Percentiles rank a stretch among this genome's conserved stretches.
These are phyloP conservation scores for Elsinoe necatrix DNA, from an alignment of 2,329 filamentous ascomycete genomes.

Conservation along the genomic window DNA sequence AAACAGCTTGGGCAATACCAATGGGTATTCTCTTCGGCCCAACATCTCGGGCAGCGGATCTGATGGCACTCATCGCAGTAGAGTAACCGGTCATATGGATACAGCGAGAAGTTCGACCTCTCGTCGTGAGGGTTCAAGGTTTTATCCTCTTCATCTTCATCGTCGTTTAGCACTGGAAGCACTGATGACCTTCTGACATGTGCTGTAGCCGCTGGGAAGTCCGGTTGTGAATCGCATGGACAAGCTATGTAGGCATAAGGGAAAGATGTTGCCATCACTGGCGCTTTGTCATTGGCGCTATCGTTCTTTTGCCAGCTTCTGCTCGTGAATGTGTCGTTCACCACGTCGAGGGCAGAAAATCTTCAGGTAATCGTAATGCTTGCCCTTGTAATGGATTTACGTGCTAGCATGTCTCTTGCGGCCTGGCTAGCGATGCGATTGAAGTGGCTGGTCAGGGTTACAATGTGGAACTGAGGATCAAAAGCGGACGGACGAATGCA, in stretches of 20 bases:
- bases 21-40: slow-evolving; percentile 85
- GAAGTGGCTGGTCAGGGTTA: neutral
- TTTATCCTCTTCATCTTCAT: slow-evolving; percentile 57
- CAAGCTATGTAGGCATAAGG: slow-evolving; percentile 59
- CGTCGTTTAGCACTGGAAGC: slow-evolving; percentile 23
- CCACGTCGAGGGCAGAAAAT: too few relatives aligned
- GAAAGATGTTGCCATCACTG: slow-evolving; percentile 46
- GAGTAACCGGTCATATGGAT: slow-evolving; percentile 83
- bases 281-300: neutral
- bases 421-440: neutral
- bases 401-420: too few relatives aligned
- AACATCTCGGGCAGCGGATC: slow-evolving; percentile 86
- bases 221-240: slow-evolving; percentile 41
- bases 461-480: neutral
- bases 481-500: neutral
- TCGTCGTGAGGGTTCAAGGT: slow-evolving; percentile 80
- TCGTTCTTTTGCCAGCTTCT: neutral
- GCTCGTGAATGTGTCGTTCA: neutral
- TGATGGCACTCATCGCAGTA: slow-evolving; percentile 98
- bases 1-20: slow-evolving; percentile 94
- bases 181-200: slow-evolving; percentile 20
- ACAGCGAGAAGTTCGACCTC: slow-evolving; percentile 83
- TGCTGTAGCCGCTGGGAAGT: slow-evolving; percentile 31
- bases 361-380: too few relatives aligned
- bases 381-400: too few relatives aligned